A percentile compares a stretch with the other conserved stretches of the same genome.
Evolutionary conservation across 2,329 filamentous ascomycete species (phyloP).

Genomic region (Sarocladiaceae sp.): DNA sequence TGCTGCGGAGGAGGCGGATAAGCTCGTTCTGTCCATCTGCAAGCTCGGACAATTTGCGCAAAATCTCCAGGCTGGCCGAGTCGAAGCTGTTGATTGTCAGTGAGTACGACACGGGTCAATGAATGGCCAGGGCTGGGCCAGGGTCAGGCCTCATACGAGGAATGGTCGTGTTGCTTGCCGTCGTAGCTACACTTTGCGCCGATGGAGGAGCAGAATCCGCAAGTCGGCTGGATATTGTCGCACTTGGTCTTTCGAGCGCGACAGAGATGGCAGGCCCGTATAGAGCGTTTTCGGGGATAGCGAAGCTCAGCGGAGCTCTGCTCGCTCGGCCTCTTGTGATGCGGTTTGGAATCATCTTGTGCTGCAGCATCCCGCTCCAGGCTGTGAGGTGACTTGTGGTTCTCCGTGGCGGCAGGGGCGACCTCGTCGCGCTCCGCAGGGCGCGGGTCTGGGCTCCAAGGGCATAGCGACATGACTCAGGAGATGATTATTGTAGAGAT

Average conservation of each 20-base stretch:
- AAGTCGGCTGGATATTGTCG: conserved; percentile 29
- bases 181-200: conserved; percentile 28
- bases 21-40: conserved; percentile 17
- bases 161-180: conserved; percentile 19
- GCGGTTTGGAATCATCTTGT: not conserved
- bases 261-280: conserved; percentile 29
- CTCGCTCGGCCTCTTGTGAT: not conserved
- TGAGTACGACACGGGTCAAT: not conserved
- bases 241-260: conserved; percentile 30
- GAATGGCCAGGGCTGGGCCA: not conserved
- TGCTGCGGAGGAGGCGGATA: conserved; percentile 13
- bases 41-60: conserved; percentile 19
- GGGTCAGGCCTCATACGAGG: conserved; percentile 13
- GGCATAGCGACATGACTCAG: too few species aligned
- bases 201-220: conserved; percentile 27
- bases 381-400: not conserved
- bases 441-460: too few species aligned
- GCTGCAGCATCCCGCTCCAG: not conserved
- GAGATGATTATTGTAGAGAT: too few species aligned
- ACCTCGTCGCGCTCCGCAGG: too few species aligned
- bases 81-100: conserved; percentile 22
- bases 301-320: conserved; percentile 14
- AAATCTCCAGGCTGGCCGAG: conserved; percentile 28
- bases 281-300: conserved; percentile 25
- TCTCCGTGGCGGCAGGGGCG: too few species aligned